phyloP scores from a whole-genome alignment of 495 filamentous ascomycete genomes.

The Penicillium subrubescens region DNA sequence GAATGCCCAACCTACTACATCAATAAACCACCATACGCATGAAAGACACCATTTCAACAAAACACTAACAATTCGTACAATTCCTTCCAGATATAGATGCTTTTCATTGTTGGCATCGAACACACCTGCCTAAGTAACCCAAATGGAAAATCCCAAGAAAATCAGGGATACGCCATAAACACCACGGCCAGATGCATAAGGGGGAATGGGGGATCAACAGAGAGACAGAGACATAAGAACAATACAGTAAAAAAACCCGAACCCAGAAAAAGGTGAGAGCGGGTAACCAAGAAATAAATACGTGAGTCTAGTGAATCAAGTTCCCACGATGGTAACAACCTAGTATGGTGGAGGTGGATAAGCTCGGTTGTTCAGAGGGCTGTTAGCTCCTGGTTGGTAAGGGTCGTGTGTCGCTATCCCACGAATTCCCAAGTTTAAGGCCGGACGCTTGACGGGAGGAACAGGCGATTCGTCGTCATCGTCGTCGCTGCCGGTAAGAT shows the following conservation, averaged over 20 bases:
- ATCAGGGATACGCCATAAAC: slow-evolving; percentile 23
- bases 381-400: slow-evolving; percentile 26
- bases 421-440: slow-evolving; percentile 24
- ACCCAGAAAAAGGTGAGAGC: not conserved
- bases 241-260: not conserved
- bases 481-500: slow-evolving; percentile 75
- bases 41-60: not conserved
- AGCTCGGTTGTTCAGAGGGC: slow-evolving; percentile 23
- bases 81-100: not conserved
- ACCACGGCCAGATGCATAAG: slow-evolving; percentile 24
- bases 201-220: not conserved
- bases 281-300: not conserved
- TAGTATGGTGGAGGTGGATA: slow-evolving; percentile 26
- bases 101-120: not conserved
- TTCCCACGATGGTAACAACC: slow-evolving; percentile 4
- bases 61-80: not conserved
- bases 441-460: slow-evolving; percentile 56
- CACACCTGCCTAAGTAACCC: slow-evolving; percentile 3
- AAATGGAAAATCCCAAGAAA: slow-evolving; percentile 1
- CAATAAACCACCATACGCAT: not conserved
- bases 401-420: slow-evolving; percentile 26
- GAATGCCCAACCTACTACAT: not conserved
- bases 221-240: not conserved
- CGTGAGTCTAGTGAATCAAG: not conserved
- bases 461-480: slow-evolving; percentile 67